These are phyloP conservation scores for Magnusiomyces tetraspermus DNA, from an alignment of 1,139 yeast species.

Conservation along the genomic window DNA sequence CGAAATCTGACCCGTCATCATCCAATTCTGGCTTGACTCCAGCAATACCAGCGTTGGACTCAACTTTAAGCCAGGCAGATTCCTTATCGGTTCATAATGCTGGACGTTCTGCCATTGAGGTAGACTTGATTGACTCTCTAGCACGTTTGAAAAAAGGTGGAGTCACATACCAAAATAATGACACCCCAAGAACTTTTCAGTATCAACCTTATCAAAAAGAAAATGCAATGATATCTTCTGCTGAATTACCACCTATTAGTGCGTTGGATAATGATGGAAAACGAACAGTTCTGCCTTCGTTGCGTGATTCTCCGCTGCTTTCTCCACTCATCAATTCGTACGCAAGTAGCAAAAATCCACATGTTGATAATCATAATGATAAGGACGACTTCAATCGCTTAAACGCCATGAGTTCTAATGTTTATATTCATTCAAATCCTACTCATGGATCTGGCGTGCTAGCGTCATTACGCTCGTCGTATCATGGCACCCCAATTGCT, in stretches of 20 bases:
- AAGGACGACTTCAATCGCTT: not conserved
- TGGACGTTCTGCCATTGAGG: not conserved
- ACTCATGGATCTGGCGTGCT: not conserved
- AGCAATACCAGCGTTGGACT: not conserved
- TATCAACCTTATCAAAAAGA: too few relatives aligned
- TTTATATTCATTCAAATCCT: not conserved
- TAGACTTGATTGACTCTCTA: not conserved
- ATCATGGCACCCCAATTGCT: conserved; percentile 6
- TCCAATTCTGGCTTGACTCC: not conserved
- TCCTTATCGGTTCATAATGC: not conserved
- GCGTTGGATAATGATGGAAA: not conserved
- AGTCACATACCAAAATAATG: not conserved
- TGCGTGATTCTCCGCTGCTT: conserved; percentile 1
- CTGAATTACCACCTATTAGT: not conserved
- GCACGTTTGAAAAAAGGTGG: not conserved
- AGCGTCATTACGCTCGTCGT: conserved; percentile 1
- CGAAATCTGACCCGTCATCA: too few relatives aligned
- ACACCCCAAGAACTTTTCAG: not conserved
- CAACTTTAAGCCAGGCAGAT: not conserved
- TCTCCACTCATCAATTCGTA: not conserved
- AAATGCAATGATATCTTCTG: too few relatives aligned
- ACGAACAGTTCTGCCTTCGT: not conserved
- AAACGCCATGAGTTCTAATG: not conserved
- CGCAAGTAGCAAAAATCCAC: not conserved
- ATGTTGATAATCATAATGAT: not conserved